Conservation (phyloP, 2,329 filamentous ascomycete species). For the Cordyceps cateniannulata region DNA sequence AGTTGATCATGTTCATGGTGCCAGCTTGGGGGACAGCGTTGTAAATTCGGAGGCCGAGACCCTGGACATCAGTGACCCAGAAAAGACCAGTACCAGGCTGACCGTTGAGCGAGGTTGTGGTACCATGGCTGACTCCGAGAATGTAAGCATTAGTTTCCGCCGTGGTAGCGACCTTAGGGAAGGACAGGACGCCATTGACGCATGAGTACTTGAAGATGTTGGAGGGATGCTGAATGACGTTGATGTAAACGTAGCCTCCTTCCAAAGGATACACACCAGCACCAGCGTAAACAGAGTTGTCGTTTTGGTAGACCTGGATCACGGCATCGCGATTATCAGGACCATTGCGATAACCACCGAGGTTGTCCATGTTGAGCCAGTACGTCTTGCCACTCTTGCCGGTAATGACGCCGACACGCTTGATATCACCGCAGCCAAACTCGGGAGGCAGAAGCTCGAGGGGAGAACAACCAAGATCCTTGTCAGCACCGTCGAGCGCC, state of each 20-base stretch:
- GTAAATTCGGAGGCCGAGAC: slow-evolving; percentile 45
- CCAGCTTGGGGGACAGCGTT: slow-evolving; percentile 43
- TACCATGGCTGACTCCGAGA: slow-evolving; percentile 51
- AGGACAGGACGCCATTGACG: slow-evolving; percentile 42
- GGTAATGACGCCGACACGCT: slow-evolving; percentile 42
- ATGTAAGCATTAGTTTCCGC: slow-evolving; percentile 43
- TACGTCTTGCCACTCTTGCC: slow-evolving; percentile 47
- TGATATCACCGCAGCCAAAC: slow-evolving; percentile 37
- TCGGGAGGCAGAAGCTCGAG: slow-evolving; percentile 35
- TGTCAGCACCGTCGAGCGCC: slow-evolving; percentile 42
- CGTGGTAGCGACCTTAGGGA: slow-evolving; percentile 46
- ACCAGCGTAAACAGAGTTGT: slow-evolving; percentile 40
- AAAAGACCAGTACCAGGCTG: slow-evolving; percentile 48
- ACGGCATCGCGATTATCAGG: slow-evolving; percentile 32
- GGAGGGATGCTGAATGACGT: slow-evolving; percentile 46
- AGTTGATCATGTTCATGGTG: slow-evolving; percentile 39
- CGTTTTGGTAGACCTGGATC: slow-evolving; percentile 37
- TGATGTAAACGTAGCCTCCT: slow-evolving; percentile 43
- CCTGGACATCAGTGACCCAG: slow-evolving; percentile 51
- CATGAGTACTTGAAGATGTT: slow-evolving; percentile 54
- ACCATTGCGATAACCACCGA: slow-evolving; percentile 34
- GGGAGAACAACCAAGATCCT: slow-evolving; percentile 42
- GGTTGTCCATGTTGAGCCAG: slow-evolving; percentile 34
- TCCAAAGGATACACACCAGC: slow-evolving; percentile 42
- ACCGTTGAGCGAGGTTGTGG: slow-evolving; percentile 47